Evolutionary conservation across 371 early-diverging fungal genomes (phyloP).

Genomic region (Saksenaea oblongispora): DNA sequence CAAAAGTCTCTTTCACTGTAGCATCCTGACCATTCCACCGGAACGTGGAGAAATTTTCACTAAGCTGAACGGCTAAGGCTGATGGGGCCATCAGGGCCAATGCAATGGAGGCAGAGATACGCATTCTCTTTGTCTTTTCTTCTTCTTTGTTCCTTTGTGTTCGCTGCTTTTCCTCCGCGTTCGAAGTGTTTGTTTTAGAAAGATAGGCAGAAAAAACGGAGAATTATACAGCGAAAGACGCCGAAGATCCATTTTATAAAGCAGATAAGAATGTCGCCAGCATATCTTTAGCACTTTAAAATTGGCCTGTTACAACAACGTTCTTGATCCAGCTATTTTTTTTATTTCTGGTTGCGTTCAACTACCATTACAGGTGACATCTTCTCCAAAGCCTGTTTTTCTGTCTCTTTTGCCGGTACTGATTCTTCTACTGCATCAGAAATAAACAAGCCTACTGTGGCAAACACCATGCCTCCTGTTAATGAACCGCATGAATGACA

Average conservation of each 20-base stretch:
- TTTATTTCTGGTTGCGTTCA: slow-evolving; percentile 24
- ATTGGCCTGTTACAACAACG: neutral
- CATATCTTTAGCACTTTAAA: slow-evolving; percentile 4
- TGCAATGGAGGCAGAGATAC: slow-evolving; percentile 1
- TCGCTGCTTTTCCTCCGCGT: too few species aligned
- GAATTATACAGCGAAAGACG: neutral
- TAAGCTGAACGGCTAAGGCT: slow-evolving; percentile 11
- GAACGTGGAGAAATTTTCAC: slow-evolving; percentile 21
- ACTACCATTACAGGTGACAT: slow-evolving; percentile 45
- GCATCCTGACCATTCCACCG: slow-evolving; percentile 41
- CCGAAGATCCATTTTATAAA: neutral
- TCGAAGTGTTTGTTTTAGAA: too few species aligned
- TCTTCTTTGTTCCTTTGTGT: too few species aligned
- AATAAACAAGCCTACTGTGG: slow-evolving; percentile 41
- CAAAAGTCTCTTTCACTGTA: slow-evolving; percentile 33
- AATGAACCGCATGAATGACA: neutral
- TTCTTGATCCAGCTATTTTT: slow-evolving; percentile 5
- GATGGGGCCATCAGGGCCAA: slow-evolving; percentile 1
- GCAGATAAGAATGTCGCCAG: slow-evolving; percentile 3
- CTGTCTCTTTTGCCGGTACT: slow-evolving; percentile 35
- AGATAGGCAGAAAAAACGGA: neutral
- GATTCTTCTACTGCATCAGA: slow-evolving; percentile 46
- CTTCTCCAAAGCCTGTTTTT: slow-evolving; percentile 34
- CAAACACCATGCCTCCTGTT: slow-evolving; percentile 53
- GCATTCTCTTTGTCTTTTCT: neutral